These are phyloP conservation scores for Wickerhamia fluorescens DNA, from an alignment of 805 yeast species.

Conservation along the genomic window DNA sequence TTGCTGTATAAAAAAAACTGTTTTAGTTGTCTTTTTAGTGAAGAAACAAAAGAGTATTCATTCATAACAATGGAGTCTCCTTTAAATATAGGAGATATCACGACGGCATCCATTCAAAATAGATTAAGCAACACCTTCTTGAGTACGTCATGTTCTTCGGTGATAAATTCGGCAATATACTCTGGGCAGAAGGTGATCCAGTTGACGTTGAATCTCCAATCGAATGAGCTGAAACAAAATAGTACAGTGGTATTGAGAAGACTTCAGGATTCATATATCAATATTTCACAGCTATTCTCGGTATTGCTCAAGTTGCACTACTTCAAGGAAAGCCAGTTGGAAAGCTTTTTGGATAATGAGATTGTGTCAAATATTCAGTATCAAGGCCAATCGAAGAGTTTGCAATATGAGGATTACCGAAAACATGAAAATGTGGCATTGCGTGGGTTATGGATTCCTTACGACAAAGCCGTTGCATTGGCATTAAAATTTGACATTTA, in stretches of 20 bases:
- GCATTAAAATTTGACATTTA: slow-evolving; percentile 34
- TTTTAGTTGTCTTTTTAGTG: too few species aligned
- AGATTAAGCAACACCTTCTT: slow-evolving; percentile 31
- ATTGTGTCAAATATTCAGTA: slow-evolving; percentile 26
- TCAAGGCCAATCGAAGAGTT: too few species aligned
- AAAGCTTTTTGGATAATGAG: slow-evolving; percentile 26
- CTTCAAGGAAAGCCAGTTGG: slow-evolving; percentile 19
- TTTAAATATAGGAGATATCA: slow-evolving; percentile 32
- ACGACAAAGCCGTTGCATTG: slow-evolving; percentile 35
- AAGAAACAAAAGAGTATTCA: too few species aligned
- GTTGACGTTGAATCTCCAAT: slow-evolving; percentile 16
- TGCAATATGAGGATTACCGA: slow-evolving; percentile 19
- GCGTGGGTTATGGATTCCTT: slow-evolving; percentile 37
- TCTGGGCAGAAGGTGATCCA: slow-evolving; percentile 33
- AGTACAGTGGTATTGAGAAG: slow-evolving; percentile 27
- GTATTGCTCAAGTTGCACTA: slow-evolving; percentile 23
- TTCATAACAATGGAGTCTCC: slow-evolving; percentile 40
- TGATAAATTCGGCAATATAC: slow-evolving; percentile 23
- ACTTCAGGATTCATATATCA: slow-evolving; percentile 36
- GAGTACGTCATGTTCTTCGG: slow-evolving; percentile 12
- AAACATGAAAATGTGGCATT: slow-evolving; percentile 19
- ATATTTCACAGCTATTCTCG: slow-evolving; percentile 30
- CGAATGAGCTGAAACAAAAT: slow-evolving; percentile 2
- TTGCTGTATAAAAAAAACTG: too few species aligned
- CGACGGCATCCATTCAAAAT: slow-evolving; percentile 32